phyloP scores from a whole-genome alignment of 495 filamentous ascomycete genomes.

The Aspergillus kassunensis region DNA sequence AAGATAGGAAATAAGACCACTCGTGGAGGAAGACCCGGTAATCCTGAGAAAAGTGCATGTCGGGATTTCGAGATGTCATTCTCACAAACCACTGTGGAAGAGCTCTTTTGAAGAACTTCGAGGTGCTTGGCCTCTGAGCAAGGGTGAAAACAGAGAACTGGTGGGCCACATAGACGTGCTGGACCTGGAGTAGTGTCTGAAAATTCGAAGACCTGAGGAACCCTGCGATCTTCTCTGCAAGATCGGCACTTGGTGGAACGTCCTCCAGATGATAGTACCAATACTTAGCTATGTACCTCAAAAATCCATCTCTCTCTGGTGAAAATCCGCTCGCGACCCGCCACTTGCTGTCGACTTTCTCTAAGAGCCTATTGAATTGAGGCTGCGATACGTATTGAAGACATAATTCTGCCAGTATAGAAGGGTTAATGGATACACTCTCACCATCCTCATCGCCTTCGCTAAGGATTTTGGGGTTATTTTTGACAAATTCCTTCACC shows the following conservation, averaged over 20 bases:
- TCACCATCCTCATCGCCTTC: neutral
- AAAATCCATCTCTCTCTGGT: neutral
- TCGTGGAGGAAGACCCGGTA: slow-evolving; percentile 1
- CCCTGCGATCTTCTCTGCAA: neutral
- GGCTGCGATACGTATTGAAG: slow-evolving; percentile 1
- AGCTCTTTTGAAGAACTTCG: neutral
- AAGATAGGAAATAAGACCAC: neutral
- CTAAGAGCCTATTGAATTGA: neutral
- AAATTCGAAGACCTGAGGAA: neutral
- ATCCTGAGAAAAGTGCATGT: neutral
- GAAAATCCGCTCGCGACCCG: neutral
- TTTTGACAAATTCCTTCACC: slow-evolving; percentile 2
- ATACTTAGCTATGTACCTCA: slow-evolving; percentile 3
- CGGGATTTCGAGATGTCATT: neutral
- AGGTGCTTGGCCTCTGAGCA: neutral
- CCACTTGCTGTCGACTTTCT: neutral
- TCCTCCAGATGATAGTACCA: slow-evolving; percentile 1
- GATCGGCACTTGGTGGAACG: neutral
- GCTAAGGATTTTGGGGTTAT: neutral
- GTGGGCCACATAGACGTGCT: neutral
- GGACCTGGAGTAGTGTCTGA: slow-evolving; percentile 1
- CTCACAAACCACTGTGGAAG: slow-evolving; percentile 3
- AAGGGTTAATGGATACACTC: neutral
- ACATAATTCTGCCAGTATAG: slow-evolving; percentile 1
- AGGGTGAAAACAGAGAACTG: neutral